These are phyloP conservation scores for Clarireedia monteithiana DNA, from an alignment of 2,329 filamentous ascomycete genomes.

Conservation along the genomic window DNA sequence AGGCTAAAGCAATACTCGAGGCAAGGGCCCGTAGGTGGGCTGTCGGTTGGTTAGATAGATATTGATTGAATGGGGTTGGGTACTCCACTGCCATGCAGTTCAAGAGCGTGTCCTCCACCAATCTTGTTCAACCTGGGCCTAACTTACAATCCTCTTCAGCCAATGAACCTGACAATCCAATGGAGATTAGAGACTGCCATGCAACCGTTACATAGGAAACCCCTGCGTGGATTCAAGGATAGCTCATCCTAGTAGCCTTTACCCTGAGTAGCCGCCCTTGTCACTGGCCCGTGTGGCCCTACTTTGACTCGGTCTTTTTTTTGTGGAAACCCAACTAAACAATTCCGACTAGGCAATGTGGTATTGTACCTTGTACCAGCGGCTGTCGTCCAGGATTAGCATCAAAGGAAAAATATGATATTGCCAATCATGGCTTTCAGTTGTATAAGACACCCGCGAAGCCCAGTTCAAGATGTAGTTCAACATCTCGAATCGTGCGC, in stretches of 20 bases:
- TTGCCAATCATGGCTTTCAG: constrained; percentile 2
- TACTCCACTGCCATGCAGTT: neutral
- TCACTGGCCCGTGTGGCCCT: constrained; percentile 3
- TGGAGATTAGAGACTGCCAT: neutral
- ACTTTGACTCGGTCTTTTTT: constrained; percentile 1
- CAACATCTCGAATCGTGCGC: neutral
- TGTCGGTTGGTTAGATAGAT: no score
- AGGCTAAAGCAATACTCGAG: neutral
- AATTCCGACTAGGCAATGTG: neutral
- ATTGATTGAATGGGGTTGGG: neutral
- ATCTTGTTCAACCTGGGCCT: neutral
- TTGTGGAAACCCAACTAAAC: neutral
- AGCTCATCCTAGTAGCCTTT: neutral
- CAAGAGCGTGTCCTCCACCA: neutral
- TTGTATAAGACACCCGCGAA: constrained; percentile 6
- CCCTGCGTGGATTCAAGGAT: constrained; percentile 1
- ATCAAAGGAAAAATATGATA: neutral
- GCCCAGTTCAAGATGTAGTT: neutral
- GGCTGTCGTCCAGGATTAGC: constrained; percentile 10
- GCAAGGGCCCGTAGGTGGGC: neutral
- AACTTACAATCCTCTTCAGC: neutral
- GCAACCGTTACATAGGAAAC: constrained; percentile 1
- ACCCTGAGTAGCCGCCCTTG: neutral
- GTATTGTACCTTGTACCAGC: neutral
- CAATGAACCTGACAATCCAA: neutral